Conservation (phyloP, 805 yeast genomes). For the Teunomyces gatunensis region DNA sequence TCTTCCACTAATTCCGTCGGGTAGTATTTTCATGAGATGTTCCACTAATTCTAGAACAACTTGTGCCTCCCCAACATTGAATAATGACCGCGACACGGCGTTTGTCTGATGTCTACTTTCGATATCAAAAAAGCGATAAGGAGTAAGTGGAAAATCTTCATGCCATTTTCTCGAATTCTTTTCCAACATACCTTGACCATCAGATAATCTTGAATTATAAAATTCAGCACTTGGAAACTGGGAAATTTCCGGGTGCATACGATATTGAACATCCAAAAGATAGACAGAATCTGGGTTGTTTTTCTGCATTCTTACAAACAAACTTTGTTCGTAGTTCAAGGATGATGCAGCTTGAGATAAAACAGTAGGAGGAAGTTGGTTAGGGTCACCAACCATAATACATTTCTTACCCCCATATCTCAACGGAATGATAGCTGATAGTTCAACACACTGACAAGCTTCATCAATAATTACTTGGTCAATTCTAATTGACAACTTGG, state of each 20-base stretch:
- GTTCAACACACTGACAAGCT: conserved; percentile 95
- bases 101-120: conserved; percentile 59
- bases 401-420: conserved; percentile 88
- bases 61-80: conserved; percentile 67
- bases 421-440: conserved; percentile 87
- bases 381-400: conserved; percentile 98
- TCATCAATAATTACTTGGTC: conserved; percentile 94
- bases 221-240: conserved; percentile 82
- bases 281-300: conserved; percentile 59
- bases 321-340: conserved; percentile 80
- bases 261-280: conserved; percentile 85
- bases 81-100: conserved; percentile 63
- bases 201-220: conserved; percentile 66
- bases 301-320: conserved; percentile 90
- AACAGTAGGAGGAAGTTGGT: conserved; percentile 96
- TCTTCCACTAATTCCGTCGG: conserved; percentile 60
- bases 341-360: conserved; percentile 83
- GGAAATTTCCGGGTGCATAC: conserved; percentile 93
- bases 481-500: conserved; percentile 70
- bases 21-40: conserved; percentile 47
- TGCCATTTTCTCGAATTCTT: conserved; percentile 79
- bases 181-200: conserved; percentile 71
- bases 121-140: conserved; percentile 77
- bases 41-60: conserved; percentile 67
- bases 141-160: conserved; percentile 49